These are phyloP conservation scores for Russula ochroleuca DNA, from an alignment of 768 basidiomycete genomes.

Conservation along the genomic window DNA sequence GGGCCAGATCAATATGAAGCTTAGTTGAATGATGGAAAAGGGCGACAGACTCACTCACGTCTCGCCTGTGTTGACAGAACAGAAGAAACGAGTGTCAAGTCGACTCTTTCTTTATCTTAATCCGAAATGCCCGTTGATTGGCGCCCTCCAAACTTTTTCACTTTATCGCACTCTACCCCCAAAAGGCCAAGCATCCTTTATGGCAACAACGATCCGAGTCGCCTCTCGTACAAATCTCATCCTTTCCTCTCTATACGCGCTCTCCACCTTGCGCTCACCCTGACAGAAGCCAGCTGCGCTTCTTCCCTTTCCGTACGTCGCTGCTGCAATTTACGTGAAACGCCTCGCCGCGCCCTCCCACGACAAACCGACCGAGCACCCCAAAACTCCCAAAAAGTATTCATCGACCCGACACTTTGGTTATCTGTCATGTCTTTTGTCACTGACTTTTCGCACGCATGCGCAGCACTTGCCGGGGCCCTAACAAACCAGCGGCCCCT, in stretches of 20 bases:
- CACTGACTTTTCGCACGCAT: background rate
- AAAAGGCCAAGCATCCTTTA: too few species aligned
- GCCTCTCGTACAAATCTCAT: background rate
- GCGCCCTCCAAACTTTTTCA: background rate
- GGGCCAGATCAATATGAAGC: too few species aligned
- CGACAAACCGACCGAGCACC: background rate
- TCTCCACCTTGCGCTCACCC: background rate
- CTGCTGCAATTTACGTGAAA: background rate
- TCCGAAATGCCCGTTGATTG: slow-evolving; percentile 11
- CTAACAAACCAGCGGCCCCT: too few species aligned
- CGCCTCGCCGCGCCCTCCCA: background rate
- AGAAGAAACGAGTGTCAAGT: too few species aligned
- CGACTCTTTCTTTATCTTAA: background rate
- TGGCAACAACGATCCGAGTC: too few species aligned
- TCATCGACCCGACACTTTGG: slow-evolving; percentile 1
- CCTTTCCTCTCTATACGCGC: background rate
- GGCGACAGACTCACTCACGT: too few species aligned
- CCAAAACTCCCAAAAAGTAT: slow-evolving; percentile 3
- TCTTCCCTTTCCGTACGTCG: background rate
- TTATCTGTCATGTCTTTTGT: background rate
- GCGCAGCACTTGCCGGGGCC: background rate
- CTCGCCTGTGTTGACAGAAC: too few species aligned
- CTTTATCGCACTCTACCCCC: too few species aligned
- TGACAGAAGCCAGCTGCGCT: background rate
- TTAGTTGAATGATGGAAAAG: too few species aligned